Evolutionary conservation across 192 early-diverging fungal genomes (phyloP).

Genomic region (Obelidium mucronatum): DNA sequence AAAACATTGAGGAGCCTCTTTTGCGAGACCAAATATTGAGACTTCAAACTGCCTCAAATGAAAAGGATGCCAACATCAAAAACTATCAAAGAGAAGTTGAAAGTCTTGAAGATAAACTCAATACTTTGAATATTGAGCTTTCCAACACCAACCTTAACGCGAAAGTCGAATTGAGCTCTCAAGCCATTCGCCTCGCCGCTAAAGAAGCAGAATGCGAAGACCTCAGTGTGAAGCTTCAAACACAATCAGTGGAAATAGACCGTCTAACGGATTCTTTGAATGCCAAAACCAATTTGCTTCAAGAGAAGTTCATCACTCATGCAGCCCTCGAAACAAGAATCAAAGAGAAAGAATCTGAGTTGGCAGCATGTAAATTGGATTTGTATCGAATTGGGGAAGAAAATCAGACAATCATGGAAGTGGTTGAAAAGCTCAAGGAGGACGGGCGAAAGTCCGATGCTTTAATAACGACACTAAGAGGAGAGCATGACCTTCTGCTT

Average conservation of each 20-base stretch:
- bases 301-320: background rate
- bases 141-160: background rate
- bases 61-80: background rate
- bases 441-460: background rate
- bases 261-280: background rate
- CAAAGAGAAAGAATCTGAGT: background rate
- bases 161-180: background rate
- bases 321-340: background rate
- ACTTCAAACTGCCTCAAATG: background rate
- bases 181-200: background rate
- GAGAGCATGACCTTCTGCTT: background rate
- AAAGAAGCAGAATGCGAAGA: slow-evolving; percentile 12
- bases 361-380: background rate
- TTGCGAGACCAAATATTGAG: background rate
- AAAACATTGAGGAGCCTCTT: background rate
- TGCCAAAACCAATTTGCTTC: background rate
- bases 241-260: background rate
- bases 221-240: background rate
- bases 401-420: background rate
- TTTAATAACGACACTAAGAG: background rate
- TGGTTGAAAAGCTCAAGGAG: slow-evolving; percentile 2
- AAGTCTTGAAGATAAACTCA: background rate
- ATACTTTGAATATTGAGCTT: background rate
- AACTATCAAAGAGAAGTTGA: background rate
- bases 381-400: slow-evolving; percentile 8